Evolutionary conservation across 192 early-diverging fungal genomes (phyloP), one percentile per base, ranked within the genome.

Genomic region (Umbelopsis vinacea): DNA sequence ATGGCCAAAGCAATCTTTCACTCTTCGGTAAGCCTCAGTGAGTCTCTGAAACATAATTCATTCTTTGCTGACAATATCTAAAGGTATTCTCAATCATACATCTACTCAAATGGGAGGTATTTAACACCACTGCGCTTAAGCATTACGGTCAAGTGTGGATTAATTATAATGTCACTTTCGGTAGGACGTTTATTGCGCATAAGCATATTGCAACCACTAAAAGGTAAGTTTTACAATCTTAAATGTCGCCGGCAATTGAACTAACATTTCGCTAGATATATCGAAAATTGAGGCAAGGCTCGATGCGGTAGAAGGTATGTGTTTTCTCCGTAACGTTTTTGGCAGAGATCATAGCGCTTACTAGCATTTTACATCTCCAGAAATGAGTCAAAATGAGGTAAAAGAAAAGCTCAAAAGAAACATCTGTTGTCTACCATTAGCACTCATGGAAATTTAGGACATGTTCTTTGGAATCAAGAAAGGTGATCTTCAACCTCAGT

Each of bases 191-290:
- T 95, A 19, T 81, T 97, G 33, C 86, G 91, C 6, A 83, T 86
- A 38, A 94, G 87, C 76, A 91, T 96, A 12, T 66, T 97, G 19
- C 93, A 95, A 74, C 95, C 94, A 17, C 68, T 76, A 3, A 87
- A 52, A 15, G 82, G 79, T 82, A 73, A 63, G 37, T 75, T 45
- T 23, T 70, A 22, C 29, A 29, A 45, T 12, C 14, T 4, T 33
- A 11, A 52, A n/a, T 71, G 15, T 11, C 8, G 45, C 5, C 0
- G 2, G 24, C n/a, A n/a, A 22, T 50, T 5, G 14, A 52, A 15
- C 38, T 69, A 22, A 60, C 14, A 22, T 33, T 15, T 12, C 21
- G 22, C 22, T 45, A 75, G 81, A 88, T 69, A 38, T 81, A 45
- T 70, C 71, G n/a, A 84, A 84, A 0, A 85, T 92, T 22, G 73